Conservation (phyloP, 2,329 filamentous ascomycete species). For the Colletotrichum falcatum region DNA sequence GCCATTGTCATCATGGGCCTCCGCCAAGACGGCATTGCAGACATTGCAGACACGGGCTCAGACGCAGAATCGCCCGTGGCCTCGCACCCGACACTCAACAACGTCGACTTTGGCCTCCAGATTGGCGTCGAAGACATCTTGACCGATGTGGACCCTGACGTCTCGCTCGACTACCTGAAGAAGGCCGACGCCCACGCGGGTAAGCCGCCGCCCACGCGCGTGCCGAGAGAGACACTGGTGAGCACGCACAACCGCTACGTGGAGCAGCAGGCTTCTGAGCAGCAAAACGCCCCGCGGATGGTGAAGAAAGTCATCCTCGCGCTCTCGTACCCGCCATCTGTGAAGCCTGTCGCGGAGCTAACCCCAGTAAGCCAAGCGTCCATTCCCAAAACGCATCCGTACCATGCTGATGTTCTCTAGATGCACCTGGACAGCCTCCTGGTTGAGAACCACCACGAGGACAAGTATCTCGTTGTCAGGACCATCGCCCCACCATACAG, state of each 20-base stretch:
- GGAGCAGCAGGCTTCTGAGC: slow-evolving; percentile 16
- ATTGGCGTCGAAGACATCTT: slow-evolving; percentile 43
- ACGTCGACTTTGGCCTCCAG: slow-evolving; percentile 40
- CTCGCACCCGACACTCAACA: slow-evolving; percentile 32
- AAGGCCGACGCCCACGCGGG: slow-evolving; percentile 43
- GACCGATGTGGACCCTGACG: slow-evolving; percentile 43
- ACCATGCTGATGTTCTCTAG: slow-evolving; percentile 31
- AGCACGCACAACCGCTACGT: slow-evolving; percentile 43
- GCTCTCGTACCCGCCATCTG: slow-evolving; percentile 43
- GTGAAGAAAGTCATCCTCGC: slow-evolving; percentile 45
- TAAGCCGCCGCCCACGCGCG: slow-evolving; percentile 40
- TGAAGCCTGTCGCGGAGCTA: slow-evolving; percentile 31
- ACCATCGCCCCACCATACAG: slow-evolving; percentile 48
- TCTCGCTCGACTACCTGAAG: slow-evolving; percentile 43
- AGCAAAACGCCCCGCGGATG: slow-evolving; percentile 42
- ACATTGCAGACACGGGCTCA: not conserved
- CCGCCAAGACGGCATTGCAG: not conserved
- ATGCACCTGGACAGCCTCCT: slow-evolving; percentile 48
- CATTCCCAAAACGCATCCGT: no score
- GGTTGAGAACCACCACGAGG: slow-evolving; percentile 51
- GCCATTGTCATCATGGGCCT: slow-evolving; percentile 4
- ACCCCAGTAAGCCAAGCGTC: slow-evolving; percentile 22
- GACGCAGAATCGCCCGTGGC: not conserved
- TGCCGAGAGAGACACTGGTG: slow-evolving; percentile 36
- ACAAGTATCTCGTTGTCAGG: slow-evolving; percentile 48